These are phyloP conservation scores for Saccharomycopsis crataegensis DNA, from an alignment of 1,139 yeast genomes.

Conservation along the genomic window DNA sequence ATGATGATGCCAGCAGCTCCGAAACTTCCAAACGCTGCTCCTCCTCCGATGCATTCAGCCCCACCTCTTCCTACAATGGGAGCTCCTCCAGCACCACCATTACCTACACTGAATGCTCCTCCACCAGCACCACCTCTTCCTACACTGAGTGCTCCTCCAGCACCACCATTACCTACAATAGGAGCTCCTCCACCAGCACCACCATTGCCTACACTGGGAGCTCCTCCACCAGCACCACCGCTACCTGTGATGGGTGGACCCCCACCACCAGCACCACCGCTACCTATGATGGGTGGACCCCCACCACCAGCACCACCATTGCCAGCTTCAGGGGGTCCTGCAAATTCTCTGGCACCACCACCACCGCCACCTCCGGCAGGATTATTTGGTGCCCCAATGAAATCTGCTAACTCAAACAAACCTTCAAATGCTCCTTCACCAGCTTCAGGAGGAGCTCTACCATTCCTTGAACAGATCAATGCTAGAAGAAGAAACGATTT, in stretches of 20 bases:
- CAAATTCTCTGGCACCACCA: background rate
- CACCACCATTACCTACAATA: conserved; percentile 2
- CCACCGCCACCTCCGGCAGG: background rate
- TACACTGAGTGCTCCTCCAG: background rate
- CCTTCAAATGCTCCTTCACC: background rate
- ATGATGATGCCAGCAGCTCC: conserved; percentile 1
- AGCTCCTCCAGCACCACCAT: conserved; percentile 6
- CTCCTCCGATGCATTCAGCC: conserved; percentile 21
- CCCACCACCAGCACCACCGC: conserved; percentile 8
- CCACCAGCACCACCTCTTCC: conserved; percentile 19
- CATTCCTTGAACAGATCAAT: conserved; percentile 19
- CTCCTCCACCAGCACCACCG: conserved; percentile 9
- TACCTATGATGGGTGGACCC: background rate
- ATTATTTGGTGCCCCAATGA: background rate
- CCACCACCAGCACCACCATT: conserved; percentile 9
- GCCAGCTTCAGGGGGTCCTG: background rate
- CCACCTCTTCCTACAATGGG: background rate
- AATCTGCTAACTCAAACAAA: background rate
- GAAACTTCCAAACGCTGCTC: conserved; percentile 8
- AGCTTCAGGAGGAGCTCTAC: conserved; percentile 15
- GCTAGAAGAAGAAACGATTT: conserved; percentile 16
- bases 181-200: conserved; percentile 1
- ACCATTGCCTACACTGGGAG: background rate
- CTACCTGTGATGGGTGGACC: background rate
- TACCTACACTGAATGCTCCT: background rate